These are phyloP conservation scores for Bipolaris zeicola DNA, from an alignment of 2,329 filamentous ascomycete genomes.

Conservation along the genomic window DNA sequence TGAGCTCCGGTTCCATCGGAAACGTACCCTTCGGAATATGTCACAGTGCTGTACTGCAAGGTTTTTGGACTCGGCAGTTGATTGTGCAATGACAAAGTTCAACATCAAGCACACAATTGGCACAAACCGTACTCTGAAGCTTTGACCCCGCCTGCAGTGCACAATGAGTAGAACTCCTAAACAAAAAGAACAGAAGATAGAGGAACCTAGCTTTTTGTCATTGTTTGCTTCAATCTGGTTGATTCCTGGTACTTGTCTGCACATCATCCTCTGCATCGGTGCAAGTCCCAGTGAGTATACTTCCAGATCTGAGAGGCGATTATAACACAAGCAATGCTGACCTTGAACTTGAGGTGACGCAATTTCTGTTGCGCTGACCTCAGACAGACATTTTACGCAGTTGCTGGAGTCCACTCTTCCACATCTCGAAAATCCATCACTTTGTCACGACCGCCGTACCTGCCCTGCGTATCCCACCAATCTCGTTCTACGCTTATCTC, in stretches of 20 bases:
- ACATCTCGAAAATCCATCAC: constrained; percentile 56
- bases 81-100: background rate
- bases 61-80: background rate
- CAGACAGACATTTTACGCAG: background rate
- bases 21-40: background rate
- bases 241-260: background rate
- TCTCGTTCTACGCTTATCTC: constrained; percentile 55
- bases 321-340: background rate
- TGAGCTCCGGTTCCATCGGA: background rate
- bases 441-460: constrained; percentile 55
- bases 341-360: background rate
- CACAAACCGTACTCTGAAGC: background rate
- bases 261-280: background rate
- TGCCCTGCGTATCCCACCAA: constrained; percentile 56
- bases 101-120: background rate
- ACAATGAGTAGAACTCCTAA: background rate
- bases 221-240: background rate
- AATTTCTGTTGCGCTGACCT: background rate
- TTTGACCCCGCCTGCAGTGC: background rate
- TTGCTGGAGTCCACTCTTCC: constrained; percentile 33
- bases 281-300: background rate
- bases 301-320: background rate
- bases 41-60: background rate
- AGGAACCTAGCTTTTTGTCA: background rate
- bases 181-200: background rate